Conservation (phyloP, 2,329 filamentous ascomycete species). For the Aspergillus spinulosporus region DNA sequence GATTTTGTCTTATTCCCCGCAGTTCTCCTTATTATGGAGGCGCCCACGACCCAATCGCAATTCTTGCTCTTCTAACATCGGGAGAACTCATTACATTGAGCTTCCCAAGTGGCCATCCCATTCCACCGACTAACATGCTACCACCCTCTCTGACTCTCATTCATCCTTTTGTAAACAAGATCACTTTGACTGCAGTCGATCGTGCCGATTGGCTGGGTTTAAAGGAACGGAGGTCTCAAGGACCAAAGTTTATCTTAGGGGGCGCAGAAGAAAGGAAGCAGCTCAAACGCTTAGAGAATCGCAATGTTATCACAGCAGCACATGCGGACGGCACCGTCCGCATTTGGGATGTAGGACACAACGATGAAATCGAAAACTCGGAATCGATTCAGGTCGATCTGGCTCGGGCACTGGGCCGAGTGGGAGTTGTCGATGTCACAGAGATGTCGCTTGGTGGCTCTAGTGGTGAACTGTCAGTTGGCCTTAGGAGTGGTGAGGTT, state of each 20-base stretch:
- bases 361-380: slow-evolving; percentile 89
- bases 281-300: slow-evolving; percentile 73
- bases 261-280: slow-evolving; percentile 71
- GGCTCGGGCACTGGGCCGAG: slow-evolving; percentile 76
- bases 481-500: slow-evolving; percentile 79
- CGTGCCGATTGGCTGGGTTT: slow-evolving; percentile 85
- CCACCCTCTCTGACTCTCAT: slow-evolving; percentile 85
- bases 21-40: slow-evolving; percentile 81
- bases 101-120: slow-evolving; percentile 88
- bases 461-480: slow-evolving; percentile 82
- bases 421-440: slow-evolving; percentile 72
- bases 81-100: slow-evolving; percentile 87
- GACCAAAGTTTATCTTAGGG: slow-evolving; percentile 74
- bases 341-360: slow-evolving; percentile 89
- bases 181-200: slow-evolving; percentile 71
- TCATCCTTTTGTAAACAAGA: slow-evolving; percentile 79
- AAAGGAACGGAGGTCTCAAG: slow-evolving; percentile 77
- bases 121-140: slow-evolving; percentile 88
- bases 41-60: slow-evolving; percentile 84
- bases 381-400: slow-evolving; percentile 81
- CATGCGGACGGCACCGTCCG: slow-evolving; percentile 91
- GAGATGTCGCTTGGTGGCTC: slow-evolving; percentile 76
- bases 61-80: slow-evolving; percentile 76
- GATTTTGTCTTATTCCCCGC: slow-evolving; percentile 82
- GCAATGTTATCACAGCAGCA: slow-evolving; percentile 81